Percentiles rank a stretch among this genome's conserved stretches.
Evolutionary conservation across 305 asterid species (phyloP).

Genomic region (Fraxinus xanthoxyloides): DNA sequence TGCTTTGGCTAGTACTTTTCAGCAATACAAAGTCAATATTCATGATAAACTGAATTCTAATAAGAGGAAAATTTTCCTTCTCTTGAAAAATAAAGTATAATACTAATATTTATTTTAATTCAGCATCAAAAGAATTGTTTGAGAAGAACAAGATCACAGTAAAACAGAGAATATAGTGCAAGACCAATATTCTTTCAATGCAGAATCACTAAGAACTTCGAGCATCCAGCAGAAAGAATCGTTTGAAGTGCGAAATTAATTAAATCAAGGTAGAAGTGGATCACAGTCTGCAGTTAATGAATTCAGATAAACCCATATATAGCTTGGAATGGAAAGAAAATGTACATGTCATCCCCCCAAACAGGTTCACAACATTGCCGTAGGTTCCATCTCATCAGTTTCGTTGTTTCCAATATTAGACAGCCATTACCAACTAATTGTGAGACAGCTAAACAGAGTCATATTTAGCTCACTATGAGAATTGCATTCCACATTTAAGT

Average conservation of each 20-base stretch:
- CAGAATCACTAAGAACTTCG: background rate
- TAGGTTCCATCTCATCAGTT: conserved; percentile 13
- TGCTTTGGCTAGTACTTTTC: background rate
- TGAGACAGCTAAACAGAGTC: background rate
- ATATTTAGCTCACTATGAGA: background rate
- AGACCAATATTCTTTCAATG: background rate
- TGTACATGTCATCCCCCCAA: background rate
- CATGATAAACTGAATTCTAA: background rate
- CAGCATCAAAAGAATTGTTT: background rate
- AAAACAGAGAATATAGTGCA: background rate
- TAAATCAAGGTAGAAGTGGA: background rate
- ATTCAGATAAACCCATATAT: background rate
- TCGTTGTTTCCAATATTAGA: background rate
- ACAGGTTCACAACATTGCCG: background rate
- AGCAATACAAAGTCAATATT: background rate
- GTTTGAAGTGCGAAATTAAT: background rate
- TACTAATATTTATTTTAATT: background rate
- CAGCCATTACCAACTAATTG: conserved; percentile 9
- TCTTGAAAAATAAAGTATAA: background rate
- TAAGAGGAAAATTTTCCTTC: background rate
- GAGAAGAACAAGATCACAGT: background rate
- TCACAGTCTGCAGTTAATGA: background rate
- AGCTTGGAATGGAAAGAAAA: background rate
- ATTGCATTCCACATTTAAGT: background rate
- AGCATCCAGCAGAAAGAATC: background rate